Percentiles rank a stretch among this genome's conserved stretches.
phyloP scores from a whole-genome alignment of 768 basidiomycete species.

The Mycena galopus region DNA sequence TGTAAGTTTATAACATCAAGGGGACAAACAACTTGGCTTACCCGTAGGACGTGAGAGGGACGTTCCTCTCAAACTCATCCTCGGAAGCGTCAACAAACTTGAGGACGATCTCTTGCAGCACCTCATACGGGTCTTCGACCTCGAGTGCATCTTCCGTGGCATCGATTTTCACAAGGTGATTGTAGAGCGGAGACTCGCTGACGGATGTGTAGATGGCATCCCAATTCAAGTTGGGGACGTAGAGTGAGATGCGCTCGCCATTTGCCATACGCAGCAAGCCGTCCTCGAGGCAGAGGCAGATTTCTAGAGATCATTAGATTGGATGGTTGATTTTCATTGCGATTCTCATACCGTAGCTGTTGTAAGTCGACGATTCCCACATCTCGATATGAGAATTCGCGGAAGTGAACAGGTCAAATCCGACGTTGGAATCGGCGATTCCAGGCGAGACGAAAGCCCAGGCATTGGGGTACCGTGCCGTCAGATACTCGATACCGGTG shows the following conservation, averaged over 20 bases:
- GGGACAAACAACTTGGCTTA: no score
- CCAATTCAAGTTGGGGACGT: slow-evolving; percentile 16
- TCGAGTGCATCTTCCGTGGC: slow-evolving; percentile 40
- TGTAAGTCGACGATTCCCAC: slow-evolving; percentile 6
- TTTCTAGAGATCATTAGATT: slow-evolving; percentile 36
- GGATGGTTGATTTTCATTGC: neutral
- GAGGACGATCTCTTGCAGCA: neutral
- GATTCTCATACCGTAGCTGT: slow-evolving; percentile 1
- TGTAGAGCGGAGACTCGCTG: neutral
- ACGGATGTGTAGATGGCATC: neutral
- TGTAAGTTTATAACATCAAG: no score
- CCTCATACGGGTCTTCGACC: neutral
- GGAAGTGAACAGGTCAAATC: neutral
- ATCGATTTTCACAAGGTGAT: neutral
- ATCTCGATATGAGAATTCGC: slow-evolving; percentile 4
- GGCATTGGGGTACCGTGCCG: slow-evolving; percentile 43
- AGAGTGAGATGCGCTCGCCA: neutral
- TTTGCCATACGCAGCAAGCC: slow-evolving; percentile 37
- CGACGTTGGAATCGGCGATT: slow-evolving; percentile 39
- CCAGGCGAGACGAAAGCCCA: slow-evolving; percentile 50
- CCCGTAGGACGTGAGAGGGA: slow-evolving; percentile 52
- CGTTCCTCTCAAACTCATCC: no score
- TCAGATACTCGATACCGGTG: no score
- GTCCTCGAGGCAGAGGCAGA: slow-evolving; percentile 42
- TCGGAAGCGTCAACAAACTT: slow-evolving; percentile 38